phyloP scores from a whole-genome alignment of 371 early-diverging fungal species.

The Mortierella sp. region DNA sequence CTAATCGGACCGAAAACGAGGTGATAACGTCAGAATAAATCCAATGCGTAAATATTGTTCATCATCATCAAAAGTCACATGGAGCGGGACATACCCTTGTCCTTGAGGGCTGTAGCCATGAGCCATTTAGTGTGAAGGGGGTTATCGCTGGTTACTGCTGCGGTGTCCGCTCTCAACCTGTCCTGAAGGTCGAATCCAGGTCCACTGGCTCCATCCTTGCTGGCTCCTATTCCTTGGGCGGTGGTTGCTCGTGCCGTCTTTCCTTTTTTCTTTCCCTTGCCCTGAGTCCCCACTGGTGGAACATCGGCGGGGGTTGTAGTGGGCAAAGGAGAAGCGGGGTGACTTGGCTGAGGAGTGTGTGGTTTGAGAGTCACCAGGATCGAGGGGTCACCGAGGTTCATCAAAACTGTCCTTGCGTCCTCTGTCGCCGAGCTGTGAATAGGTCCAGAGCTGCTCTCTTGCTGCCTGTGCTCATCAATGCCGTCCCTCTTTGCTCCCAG shows the following conservation, averaged over 20 bases:
- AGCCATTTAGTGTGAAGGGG: slow-evolving; percentile 57
- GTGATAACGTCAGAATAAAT: background rate
- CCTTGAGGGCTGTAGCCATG: slow-evolving; percentile 56
- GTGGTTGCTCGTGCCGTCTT: background rate
- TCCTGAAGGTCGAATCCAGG: background rate
- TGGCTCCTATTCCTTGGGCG: background rate
- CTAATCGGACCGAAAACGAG: background rate
- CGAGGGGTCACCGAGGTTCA: slow-evolving; percentile 37
- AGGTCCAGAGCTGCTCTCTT: background rate
- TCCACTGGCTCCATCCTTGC: background rate
- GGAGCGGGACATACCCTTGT: slow-evolving; percentile 34
- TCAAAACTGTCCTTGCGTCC: slow-evolving; percentile 10
- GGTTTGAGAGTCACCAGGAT: slow-evolving; percentile 40
- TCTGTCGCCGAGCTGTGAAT: background rate
- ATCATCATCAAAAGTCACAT: background rate
- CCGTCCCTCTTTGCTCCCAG: background rate
- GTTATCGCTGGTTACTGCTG: slow-evolving; percentile 33
- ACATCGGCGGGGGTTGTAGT: background rate
- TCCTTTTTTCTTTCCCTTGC: background rate
- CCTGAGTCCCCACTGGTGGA: background rate
- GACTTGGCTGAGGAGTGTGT: slow-evolving; percentile 1
- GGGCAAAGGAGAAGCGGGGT: background rate
- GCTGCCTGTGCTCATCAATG: slow-evolving; percentile 4
- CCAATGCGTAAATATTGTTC: background rate
- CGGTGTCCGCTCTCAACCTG: background rate